These are phyloP conservation scores for Raffaelea arxii DNA, from an alignment of 2,329 filamentous ascomycete genomes.

Conservation along the genomic window DNA sequence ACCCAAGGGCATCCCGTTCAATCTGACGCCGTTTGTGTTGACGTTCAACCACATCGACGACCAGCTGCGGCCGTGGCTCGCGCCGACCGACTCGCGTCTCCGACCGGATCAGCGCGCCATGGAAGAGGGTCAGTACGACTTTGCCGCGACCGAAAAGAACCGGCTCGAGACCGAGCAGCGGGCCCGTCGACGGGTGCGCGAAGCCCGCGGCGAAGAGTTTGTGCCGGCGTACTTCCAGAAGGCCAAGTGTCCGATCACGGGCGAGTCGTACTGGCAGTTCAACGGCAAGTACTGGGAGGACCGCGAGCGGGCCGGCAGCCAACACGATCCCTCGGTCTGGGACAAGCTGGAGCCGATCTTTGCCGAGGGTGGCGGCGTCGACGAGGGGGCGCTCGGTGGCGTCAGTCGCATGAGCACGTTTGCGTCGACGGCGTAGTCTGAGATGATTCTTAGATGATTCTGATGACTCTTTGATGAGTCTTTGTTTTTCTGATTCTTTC, in stretches of 20 bases:
- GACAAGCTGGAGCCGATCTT: constrained; percentile 67
- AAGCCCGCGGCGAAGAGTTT: constrained; percentile 73
- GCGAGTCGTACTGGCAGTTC: constrained; percentile 84
- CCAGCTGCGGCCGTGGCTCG: constrained; percentile 63
- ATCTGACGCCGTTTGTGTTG: constrained; percentile 90
- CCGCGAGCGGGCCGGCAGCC: constrained; percentile 54
- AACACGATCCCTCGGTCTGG: constrained; percentile 45
- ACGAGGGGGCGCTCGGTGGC: background rate
- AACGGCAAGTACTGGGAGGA: constrained; percentile 81
- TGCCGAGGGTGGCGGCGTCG: background rate
- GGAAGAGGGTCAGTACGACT: constrained; percentile 96
- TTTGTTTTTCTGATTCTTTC: too few relatives aligned
- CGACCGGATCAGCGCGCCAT: constrained; percentile 93
- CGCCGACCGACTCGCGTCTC: constrained; percentile 88
- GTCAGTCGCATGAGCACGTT: background rate
- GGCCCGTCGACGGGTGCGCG: constrained; percentile 60
- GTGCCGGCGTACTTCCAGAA: constrained; percentile 76
- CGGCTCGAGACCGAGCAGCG: constrained; percentile 88
- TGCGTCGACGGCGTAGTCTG: too few relatives aligned
- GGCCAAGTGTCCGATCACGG: constrained; percentile 64
- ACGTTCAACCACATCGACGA: constrained; percentile 89
- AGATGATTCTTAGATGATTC: too few relatives aligned
- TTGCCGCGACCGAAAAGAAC: constrained; percentile 89
- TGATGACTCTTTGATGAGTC: too few relatives aligned
- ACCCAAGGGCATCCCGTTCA: constrained; percentile 84